Conservation (phyloP, 2,329 filamentous ascomycete genomes). For the Pseudogymnoascus sp. region DNA sequence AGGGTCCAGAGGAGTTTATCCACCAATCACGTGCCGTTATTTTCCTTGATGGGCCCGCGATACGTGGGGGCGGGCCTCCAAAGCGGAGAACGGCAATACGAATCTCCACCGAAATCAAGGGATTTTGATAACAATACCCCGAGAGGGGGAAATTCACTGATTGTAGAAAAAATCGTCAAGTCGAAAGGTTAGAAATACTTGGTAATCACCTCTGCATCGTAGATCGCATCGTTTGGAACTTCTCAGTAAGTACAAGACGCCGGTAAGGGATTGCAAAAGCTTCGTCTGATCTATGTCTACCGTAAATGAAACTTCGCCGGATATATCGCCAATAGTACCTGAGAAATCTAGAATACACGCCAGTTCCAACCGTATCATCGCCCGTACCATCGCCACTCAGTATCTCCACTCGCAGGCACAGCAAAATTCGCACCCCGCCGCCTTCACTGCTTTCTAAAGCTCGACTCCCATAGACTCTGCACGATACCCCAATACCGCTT, state of each 20-base stretch:
- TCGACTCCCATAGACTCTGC: conserved; percentile 18
- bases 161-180: background rate
- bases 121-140: background rate
- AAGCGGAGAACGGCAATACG: background rate
- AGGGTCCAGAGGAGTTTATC: background rate
- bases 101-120: background rate
- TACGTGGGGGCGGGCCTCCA: background rate
- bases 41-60: background rate
- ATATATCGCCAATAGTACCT: background rate
- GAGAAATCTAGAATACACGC: background rate
- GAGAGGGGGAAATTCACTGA: background rate
- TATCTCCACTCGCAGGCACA: background rate
- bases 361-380: background rate
- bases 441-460: background rate
- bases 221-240: background rate
- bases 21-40: background rate
- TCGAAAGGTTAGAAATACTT: background rate
- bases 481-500: conserved; percentile 24
- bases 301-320: background rate
- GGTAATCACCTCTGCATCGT: background rate
- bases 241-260: background rate
- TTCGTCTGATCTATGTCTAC: background rate
- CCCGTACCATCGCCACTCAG: background rate
- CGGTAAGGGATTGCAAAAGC: background rate
- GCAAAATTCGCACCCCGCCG: background rate